Conservation (phyloP, 371 early-diverging fungal genomes). For the Mucor irregularis region DNA sequence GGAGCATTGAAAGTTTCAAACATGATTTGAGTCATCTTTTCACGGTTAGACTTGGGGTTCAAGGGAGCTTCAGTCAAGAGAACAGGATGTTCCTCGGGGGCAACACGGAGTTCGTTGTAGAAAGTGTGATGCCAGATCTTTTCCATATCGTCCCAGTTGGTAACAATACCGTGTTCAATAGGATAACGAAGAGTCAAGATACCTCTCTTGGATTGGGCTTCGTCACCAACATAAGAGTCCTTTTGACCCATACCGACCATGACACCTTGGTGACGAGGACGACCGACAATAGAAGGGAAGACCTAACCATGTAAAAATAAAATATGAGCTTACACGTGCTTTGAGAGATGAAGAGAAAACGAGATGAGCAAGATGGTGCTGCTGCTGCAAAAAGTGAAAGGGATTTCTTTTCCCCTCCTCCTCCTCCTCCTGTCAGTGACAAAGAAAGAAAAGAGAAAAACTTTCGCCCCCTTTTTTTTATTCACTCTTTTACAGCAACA, state of each 20-base stretch:
- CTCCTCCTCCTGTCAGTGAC: too few relatives aligned
- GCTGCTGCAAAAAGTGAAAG: too few relatives aligned
- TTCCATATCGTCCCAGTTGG: slow-evolving; percentile 99
- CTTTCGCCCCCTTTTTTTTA: background rate
- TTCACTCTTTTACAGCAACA: background rate
- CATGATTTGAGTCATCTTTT: slow-evolving; percentile 99
- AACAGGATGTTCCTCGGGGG: slow-evolving; percentile 98
- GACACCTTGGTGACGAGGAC: slow-evolving; percentile 99
- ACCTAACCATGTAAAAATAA: slow-evolving; percentile 52
- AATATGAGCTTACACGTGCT: background rate
- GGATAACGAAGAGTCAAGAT: slow-evolving; percentile 99
- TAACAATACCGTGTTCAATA: slow-evolving; percentile 99
- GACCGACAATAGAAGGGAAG: slow-evolving; percentile 99
- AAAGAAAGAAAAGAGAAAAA: background rate
- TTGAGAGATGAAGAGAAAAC: background rate
- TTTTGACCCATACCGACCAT: slow-evolving; percentile 99
- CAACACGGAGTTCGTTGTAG: slow-evolving; percentile 81
- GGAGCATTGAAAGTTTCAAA: slow-evolving; percentile 99
- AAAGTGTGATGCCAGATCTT: slow-evolving; percentile 99
- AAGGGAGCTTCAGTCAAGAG: slow-evolving; percentile 99
- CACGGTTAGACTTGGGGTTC: slow-evolving; percentile 99
- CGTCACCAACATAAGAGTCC: slow-evolving; percentile 99
- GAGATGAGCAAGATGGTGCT: background rate
- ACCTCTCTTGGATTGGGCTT: slow-evolving; percentile 99
- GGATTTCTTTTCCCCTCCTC: too few relatives aligned